These are phyloP conservation scores for Pulveroboletus sp. DNA, from an alignment of 768 basidiomycete genomes.

Conservation along the genomic window DNA sequence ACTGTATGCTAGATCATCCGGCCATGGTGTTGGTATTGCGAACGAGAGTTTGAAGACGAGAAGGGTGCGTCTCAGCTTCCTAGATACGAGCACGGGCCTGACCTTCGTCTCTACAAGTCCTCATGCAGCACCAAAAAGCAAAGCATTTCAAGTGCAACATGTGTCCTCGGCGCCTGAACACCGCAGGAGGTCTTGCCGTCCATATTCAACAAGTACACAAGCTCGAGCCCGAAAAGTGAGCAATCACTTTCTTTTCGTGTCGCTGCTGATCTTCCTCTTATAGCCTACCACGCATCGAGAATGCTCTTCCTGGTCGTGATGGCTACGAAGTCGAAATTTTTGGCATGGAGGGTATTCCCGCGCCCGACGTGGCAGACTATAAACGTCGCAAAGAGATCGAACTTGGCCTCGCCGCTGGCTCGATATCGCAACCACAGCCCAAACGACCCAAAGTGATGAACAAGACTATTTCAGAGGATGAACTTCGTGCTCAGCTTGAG, in stretches of 20 bases:
- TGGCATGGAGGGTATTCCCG: slow-evolving; percentile 98
- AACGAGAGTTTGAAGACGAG: slow-evolving; percentile 99
- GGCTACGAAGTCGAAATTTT: slow-evolving; percentile 99
- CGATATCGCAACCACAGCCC: slow-evolving; percentile 75
- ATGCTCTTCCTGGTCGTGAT: slow-evolving; percentile 93
- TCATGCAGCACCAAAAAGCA: slow-evolving; percentile 99
- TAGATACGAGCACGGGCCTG: neutral
- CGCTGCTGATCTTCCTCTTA: slow-evolving; percentile 1
- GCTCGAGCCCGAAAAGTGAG: slow-evolving; percentile 82
- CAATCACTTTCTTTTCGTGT: neutral
- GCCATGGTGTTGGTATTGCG: slow-evolving; percentile 99
- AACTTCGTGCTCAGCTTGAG: slow-evolving; percentile 80
- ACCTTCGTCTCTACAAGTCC: slow-evolving; percentile 47
- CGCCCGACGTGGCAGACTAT: slow-evolving; percentile 92
- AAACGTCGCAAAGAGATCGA: slow-evolving; percentile 95
- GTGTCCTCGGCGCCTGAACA: slow-evolving; percentile 94
- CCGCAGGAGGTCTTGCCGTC: slow-evolving; percentile 95
- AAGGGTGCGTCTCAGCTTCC: slow-evolving; percentile 59
- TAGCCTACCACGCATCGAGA: slow-evolving; percentile 87
- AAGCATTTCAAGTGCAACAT: slow-evolving; percentile 99
- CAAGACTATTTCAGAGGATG: slow-evolving; percentile 72
- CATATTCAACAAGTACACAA: slow-evolving; percentile 99
- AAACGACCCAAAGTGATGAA: slow-evolving; percentile 84
- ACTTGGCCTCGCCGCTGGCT: slow-evolving; percentile 78
- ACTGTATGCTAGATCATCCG: slow-evolving; percentile 58